Evolutionary conservation across 371 early-diverging fungal species (phyloP).

Genomic region (Syncephalastrum sp.): DNA sequence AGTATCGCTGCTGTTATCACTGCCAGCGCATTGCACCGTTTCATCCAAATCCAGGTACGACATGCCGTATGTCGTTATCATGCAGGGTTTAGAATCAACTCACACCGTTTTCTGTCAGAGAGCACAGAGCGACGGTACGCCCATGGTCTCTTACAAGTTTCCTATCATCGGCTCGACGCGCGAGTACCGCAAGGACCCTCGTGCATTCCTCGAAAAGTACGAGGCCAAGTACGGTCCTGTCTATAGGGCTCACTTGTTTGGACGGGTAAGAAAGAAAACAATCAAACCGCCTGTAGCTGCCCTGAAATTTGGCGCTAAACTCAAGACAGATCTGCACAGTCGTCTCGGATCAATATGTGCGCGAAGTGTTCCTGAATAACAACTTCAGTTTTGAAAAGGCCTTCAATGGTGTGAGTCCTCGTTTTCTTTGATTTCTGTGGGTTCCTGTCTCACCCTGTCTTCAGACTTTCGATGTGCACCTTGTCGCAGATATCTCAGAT

Average conservation of each 20-base stretch:
- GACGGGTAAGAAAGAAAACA: constrained; percentile 7
- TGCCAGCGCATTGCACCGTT: too few relatives aligned
- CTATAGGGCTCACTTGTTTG: constrained; percentile 15
- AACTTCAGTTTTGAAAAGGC: constrained; percentile 4
- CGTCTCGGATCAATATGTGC: constrained; percentile 7
- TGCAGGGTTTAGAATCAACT: too few relatives aligned
- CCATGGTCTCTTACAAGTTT: constrained; percentile 16
- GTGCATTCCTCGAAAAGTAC: constrained; percentile 14
- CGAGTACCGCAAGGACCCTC: constrained; percentile 13
- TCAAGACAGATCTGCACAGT: background rate
- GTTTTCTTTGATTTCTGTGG: too few relatives aligned
- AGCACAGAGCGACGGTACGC: background rate
- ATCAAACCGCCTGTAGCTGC: background rate
- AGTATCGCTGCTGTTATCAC: too few relatives aligned
- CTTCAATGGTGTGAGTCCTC: background rate
- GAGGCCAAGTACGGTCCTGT: constrained; percentile 11
- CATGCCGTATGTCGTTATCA: too few relatives aligned
- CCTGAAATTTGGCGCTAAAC: background rate
- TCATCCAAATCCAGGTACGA: too few relatives aligned
- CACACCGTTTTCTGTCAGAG: too few relatives aligned
- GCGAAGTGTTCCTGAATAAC: constrained; percentile 9
- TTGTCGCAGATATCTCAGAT: constrained; percentile 3
- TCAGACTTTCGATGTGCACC: constrained; percentile 13
- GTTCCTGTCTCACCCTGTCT: background rate
- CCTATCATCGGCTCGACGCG: constrained; percentile 15